Conservation (phyloP, 257 asterid genomes). For the Solanum etuberosum region DNA sequence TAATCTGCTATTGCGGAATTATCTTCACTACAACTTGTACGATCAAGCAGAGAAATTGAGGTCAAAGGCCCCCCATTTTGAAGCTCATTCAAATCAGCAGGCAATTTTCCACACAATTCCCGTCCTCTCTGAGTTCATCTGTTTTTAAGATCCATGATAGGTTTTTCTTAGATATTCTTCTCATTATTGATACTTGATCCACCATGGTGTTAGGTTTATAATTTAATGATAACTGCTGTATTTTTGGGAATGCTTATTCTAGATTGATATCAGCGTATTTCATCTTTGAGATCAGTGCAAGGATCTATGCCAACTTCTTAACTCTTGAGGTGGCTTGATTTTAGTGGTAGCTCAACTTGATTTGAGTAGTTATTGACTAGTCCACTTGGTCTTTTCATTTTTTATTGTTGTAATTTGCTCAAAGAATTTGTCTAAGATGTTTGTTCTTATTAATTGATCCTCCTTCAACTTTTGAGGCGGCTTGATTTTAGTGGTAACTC, state of each 20-base stretch:
- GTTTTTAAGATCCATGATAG: background rate
- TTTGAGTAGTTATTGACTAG: background rate
- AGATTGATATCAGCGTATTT: background rate
- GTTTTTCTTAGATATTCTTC: background rate
- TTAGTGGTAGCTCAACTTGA: background rate
- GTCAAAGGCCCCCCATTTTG: constrained; percentile 94
- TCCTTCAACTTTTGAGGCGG: background rate
- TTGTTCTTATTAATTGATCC: background rate
- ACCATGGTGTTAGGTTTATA: background rate
- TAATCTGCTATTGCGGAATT: constrained; percentile 71
- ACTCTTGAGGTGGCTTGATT: background rate
- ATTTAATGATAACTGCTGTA: background rate
- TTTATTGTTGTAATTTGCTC: background rate
- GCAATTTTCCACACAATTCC: constrained; percentile 20
- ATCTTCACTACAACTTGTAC: constrained; percentile 80
- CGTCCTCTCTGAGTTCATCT: background rate
- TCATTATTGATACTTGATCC: background rate
- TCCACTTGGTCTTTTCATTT: background rate
- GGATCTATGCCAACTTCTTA: background rate
- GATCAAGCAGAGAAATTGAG: constrained; percentile 96
- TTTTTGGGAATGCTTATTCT: background rate
- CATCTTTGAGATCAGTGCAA: background rate
- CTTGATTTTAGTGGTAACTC: background rate
- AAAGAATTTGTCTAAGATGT: background rate
- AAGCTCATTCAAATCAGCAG: constrained; percentile 97